Conservation (phyloP, 2,329 filamentous ascomycete genomes). For the Madurella mycetomatis region DNA sequence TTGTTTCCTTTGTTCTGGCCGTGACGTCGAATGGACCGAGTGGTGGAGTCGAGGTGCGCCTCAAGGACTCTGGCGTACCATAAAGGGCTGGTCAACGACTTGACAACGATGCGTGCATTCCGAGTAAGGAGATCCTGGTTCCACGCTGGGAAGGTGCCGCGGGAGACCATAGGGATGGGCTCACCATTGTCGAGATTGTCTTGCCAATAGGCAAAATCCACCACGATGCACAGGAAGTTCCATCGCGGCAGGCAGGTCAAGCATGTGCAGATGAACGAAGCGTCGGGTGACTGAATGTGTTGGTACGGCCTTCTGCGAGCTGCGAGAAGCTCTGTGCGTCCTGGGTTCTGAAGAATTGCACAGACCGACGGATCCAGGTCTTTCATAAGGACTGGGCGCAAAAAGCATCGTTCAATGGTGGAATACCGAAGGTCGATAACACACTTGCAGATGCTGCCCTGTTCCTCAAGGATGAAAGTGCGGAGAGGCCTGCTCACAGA, state of each 20-base stretch:
- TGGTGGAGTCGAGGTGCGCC: slow-evolving; percentile 29
- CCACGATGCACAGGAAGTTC: slow-evolving; percentile 50
- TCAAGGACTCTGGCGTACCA: slow-evolving; percentile 43
- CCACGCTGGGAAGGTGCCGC: slow-evolving; percentile 46
- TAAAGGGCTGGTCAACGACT: slow-evolving; percentile 43
- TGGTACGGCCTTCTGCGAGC: slow-evolving; percentile 29
- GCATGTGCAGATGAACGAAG: slow-evolving; percentile 50
- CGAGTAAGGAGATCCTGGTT: slow-evolving; percentile 41
- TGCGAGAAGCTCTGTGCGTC: slow-evolving; percentile 36
- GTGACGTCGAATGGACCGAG: slow-evolving; percentile 35
- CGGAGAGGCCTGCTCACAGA: slow-evolving; percentile 40
- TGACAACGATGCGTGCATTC: slow-evolving; percentile 42
- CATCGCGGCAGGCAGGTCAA: slow-evolving; percentile 52
- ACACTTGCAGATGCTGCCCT: slow-evolving; percentile 37
- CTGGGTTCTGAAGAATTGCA: slow-evolving; percentile 36
- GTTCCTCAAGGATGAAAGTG: slow-evolving; percentile 41
- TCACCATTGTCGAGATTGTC: slow-evolving; percentile 44
- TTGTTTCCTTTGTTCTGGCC: slow-evolving; percentile 45
- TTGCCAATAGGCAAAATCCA: slow-evolving; percentile 57
- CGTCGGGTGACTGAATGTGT: slow-evolving; percentile 46
- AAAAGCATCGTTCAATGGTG: slow-evolving; percentile 48
- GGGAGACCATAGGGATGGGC: slow-evolving; percentile 48
- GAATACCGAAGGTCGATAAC: slow-evolving; percentile 46
- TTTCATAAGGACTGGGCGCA: slow-evolving; percentile 42
- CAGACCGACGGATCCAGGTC: slow-evolving; percentile 35